Base-by-base conservation (phyloP, 257 asterid genomes). In the Solanum ahanhuiri region DNA sequence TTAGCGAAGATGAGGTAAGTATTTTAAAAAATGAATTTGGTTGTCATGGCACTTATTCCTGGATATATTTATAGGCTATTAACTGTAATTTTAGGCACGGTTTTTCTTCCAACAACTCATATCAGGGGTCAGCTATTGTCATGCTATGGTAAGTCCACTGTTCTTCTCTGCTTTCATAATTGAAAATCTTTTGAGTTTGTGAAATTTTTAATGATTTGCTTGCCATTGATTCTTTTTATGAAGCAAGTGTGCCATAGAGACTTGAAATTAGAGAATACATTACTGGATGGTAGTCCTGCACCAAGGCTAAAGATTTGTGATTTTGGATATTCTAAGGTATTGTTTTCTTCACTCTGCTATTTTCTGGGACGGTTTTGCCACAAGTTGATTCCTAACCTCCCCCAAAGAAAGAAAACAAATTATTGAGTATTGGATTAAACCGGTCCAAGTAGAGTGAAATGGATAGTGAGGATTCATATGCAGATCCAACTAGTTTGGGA, bases 211-310 rank as follows among this genome's bases (percentile, higher is more conserved):
- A 75, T 35, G 72, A 63, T 22, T 76, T 54, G 9, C 63, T 79
- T 37, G 67, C 63, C 28, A 71, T 58, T 51, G 41, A 10, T 39
- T 83, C 76, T 83, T 63, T 85, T 87, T 43, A 30, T 92, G 90
- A 87, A 97, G 99, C 96, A 97, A 97, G 96, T 97, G 48, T 97
- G 99, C 90, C 99, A 97, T 88, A 97, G 99, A 57, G 99, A 97
- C 89, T 87, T 97, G 93, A 97, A 97, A 85, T 77, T 97, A 89
- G 99, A 97, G 94, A 97, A 97, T 84, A 95, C 99, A 12, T 91
- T 97, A 58, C 91, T 97, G 83, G 99, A 97, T 81, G 99, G 99
- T 71, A 97, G 98, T 92, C 93, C 94, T 2, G 98, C 98, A 85
- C 98, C 99, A 76, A 92, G 98, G 57, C 92, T 97, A 73, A 97